Percentiles rank a stretch among this genome's conserved stretches.
Conservation (phyloP, 2,329 filamentous ascomycete genomes). For the Monosporascus ibericus region DNA sequence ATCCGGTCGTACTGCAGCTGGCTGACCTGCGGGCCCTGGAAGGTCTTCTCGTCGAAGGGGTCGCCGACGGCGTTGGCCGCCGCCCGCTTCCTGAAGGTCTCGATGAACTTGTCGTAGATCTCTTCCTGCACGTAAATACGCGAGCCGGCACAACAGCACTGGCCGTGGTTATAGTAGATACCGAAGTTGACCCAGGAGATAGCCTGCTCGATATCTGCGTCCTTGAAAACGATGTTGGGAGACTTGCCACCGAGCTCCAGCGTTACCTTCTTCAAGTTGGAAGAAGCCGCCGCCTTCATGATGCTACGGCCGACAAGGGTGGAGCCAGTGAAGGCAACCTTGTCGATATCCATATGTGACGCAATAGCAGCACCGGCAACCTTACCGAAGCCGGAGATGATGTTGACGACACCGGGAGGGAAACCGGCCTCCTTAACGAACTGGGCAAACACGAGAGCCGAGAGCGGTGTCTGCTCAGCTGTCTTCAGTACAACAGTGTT, state of each 20-base stretch:
- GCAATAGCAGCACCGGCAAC: conserved; percentile 70
- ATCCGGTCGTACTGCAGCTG: conserved; percentile 84
- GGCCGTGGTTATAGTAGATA: conserved; percentile 61
- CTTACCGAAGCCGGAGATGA: conserved; percentile 73
- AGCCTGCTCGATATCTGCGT: conserved; percentile 70
- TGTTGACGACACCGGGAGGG: conserved; percentile 71
- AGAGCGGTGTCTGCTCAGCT: conserved; percentile 70
- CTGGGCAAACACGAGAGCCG: conserved; percentile 57
- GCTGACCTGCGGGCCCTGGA: conserved; percentile 85
- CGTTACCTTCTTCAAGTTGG: conserved; percentile 78
- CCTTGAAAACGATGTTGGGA: conserved; percentile 73
- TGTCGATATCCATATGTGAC: conserved; percentile 74
- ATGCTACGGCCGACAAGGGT: conserved; percentile 67
- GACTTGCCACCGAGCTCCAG: conserved; percentile 76
- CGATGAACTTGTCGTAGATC: conserved; percentile 83
- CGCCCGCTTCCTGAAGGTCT: conserved; percentile 72
- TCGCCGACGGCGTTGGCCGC: conserved; percentile 73
- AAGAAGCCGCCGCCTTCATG: conserved; percentile 73
- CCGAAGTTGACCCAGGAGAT: conserved; percentile 73
- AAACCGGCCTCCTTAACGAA: conserved; percentile 72
- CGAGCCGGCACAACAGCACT: conserved; percentile 69
- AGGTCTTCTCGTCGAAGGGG: conserved; percentile 71
- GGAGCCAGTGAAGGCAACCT: conserved; percentile 77
- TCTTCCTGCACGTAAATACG: conserved; percentile 81
- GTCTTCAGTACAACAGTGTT: conserved; percentile 71